These are phyloP conservation scores for Metschnikowia cerradonensis DNA, from an alignment of 805 yeast genomes.

Conservation along the genomic window DNA sequence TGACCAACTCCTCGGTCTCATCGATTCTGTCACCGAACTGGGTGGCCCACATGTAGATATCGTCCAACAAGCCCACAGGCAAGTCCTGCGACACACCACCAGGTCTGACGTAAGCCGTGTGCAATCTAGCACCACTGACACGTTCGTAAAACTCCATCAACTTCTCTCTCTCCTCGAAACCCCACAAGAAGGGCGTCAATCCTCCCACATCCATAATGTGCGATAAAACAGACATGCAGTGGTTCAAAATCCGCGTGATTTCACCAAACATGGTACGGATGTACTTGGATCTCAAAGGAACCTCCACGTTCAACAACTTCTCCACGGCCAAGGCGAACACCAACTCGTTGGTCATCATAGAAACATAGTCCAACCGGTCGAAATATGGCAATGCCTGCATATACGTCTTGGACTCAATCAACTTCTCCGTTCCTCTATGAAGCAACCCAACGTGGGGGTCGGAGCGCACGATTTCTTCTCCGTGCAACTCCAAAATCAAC, in stretches of 20 bases:
- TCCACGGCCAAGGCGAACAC: conserved; percentile 82
- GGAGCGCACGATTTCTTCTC: conserved; percentile 81
- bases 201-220: conserved; percentile 97
- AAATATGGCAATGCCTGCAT: conserved; percentile 86
- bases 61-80: conserved; percentile 83
- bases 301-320: conserved; percentile 77
- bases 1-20: conserved; percentile 83
- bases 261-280: conserved; percentile 84
- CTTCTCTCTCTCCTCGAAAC: conserved; percentile 90
- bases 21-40: conserved; percentile 91
- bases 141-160: conserved; percentile 90
- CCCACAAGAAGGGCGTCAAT: conserved; percentile 89
- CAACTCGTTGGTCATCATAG: conserved; percentile 89
- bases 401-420: conserved; percentile 81
- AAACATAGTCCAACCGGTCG: conserved; percentile 79
- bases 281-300: conserved; percentile 80
- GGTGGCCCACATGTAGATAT: conserved; percentile 93
- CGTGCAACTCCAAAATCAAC: conserved; percentile 78
- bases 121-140: conserved; percentile 86
- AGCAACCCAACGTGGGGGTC: conserved; percentile 88
- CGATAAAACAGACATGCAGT: conserved; percentile 78
- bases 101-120: conserved; percentile 84
- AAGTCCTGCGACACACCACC: conserved; percentile 90
- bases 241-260: conserved; percentile 78
- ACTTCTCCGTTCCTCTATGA: conserved; percentile 86